phyloP scores from a whole-genome alignment of 441 rosid species.

The Croton laevigatus region DNA sequence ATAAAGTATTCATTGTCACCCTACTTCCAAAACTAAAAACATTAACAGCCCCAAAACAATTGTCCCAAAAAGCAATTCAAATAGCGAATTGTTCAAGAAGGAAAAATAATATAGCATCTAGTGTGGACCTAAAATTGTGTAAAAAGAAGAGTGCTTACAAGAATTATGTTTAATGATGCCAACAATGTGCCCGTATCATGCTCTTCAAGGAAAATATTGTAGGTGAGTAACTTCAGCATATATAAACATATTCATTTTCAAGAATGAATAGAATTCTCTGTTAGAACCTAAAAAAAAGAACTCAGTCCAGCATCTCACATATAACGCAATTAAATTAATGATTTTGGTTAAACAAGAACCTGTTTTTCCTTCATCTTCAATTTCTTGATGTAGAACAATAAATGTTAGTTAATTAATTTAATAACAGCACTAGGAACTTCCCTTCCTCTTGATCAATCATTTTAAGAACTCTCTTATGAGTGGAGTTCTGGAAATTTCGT shows the following conservation, averaged over 20 bases:
- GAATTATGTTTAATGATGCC: neutral
- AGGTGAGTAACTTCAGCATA: constrained; percentile 9
- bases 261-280: constrained; percentile 30
- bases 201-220: constrained; percentile 14
- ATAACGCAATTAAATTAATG: too few species aligned
- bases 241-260: constrained; percentile 7
- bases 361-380: too few species aligned
- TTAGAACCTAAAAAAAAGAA: too few species aligned
- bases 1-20: neutral
- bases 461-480: too few species aligned
- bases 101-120: neutral
- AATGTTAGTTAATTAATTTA: too few species aligned
- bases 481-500: too few species aligned
- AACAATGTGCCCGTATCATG: constrained; percentile 1
- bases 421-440: too few species aligned
- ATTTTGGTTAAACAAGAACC: too few species aligned
- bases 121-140: neutral
- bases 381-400: too few species aligned
- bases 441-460: too few species aligned
- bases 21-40: neutral
- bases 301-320: too few species aligned
- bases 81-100: neutral
- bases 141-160: neutral
- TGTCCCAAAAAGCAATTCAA: neutral
- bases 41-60: too few species aligned